Percentiles rank a stretch among this genome's conserved stretches.
These are phyloP conservation scores for Arabidopsis lyrata DNA, from an alignment of 441 rosid genomes.

Conservation along the genomic window DNA sequence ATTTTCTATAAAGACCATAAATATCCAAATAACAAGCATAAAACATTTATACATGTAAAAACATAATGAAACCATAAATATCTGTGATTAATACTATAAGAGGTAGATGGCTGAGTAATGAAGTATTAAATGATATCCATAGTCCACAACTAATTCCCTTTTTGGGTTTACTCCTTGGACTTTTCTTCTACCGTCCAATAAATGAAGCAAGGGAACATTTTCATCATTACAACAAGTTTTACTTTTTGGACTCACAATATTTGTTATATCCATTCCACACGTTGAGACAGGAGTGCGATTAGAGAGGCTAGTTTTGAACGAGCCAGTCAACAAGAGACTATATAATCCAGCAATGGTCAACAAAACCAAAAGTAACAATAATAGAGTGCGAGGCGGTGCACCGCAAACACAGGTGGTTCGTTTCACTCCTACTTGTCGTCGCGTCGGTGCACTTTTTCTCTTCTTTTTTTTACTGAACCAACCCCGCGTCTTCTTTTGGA, in stretches of 20 bases:
- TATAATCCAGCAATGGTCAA: conserved; percentile 41
- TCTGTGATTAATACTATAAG: background rate
- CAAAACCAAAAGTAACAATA: conserved; percentile 31
- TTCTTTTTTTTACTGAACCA: conserved; percentile 29
- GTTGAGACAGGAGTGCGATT: conserved; percentile 33
- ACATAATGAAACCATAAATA: background rate
- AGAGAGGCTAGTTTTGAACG: conserved; percentile 13
- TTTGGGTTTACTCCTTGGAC: conserved; percentile 21
- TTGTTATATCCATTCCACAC: conserved; percentile 40
- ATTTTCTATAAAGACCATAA: background rate
- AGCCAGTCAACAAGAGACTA: conserved; percentile 35
- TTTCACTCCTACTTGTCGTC: conserved; percentile 44
- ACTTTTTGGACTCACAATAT: background rate
- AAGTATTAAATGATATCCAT: conserved; percentile 1
- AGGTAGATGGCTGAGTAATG: conserved; percentile 26
- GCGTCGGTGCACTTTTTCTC: conserved; percentile 47
- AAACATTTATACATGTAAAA: background rate
- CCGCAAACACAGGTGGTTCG: conserved; percentile 32
- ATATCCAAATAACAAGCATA: background rate
- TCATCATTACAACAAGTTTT: conserved; percentile 5
- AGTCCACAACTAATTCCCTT: conserved; percentile 23
- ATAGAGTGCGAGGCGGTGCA: conserved; percentile 41
- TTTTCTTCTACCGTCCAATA: conserved; percentile 39
- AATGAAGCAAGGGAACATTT: conserved; percentile 10
- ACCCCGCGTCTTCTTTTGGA: conserved; percentile 43